A percentile compares a stretch with the other conserved stretches of the same genome.
Conservation (phyloP, 805 yeast genomes). For the Saturnispora ahearnii region DNA sequence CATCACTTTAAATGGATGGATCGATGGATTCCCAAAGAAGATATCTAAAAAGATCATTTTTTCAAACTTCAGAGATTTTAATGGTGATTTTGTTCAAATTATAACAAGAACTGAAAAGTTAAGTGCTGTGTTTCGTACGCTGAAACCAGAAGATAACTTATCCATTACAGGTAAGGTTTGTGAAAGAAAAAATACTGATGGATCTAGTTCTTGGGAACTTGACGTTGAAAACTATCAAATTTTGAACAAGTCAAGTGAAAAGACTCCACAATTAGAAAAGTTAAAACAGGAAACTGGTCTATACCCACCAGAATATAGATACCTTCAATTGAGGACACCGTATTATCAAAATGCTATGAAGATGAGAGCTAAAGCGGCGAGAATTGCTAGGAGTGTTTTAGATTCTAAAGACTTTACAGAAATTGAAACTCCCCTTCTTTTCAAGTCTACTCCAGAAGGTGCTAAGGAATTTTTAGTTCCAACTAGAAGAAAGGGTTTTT, state of each 20-base stretch:
- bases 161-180: constrained; percentile 50
- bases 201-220: constrained; percentile 43
- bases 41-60: constrained; percentile 58
- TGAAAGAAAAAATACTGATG: constrained; percentile 19
- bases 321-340: constrained; percentile 64
- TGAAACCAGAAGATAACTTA: constrained; percentile 70
- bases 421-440: constrained; percentile 85
- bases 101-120: constrained; percentile 32
- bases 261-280: constrained; percentile 58
- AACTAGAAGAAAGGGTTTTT: constrained; percentile 50
- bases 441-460: constrained; percentile 97
- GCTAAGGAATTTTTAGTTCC: constrained; percentile 95
- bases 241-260: constrained; percentile 51
- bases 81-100: constrained; percentile 61
- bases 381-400: constrained; percentile 30
- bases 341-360: constrained; percentile 47
- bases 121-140: constrained; percentile 32
- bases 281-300: constrained; percentile 44
- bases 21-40: constrained; percentile 63
- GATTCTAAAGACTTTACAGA: constrained; percentile 52
- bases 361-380: constrained; percentile 48
- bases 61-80: constrained; percentile 64
- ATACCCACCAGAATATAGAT: constrained; percentile 75
- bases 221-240: constrained; percentile 41
- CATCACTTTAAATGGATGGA: constrained; percentile 73